A percentile compares a stretch with the other conserved stretches of the same genome.
Evolutionary conservation across 108 stramenopile genomes (phyloP).

Genomic region (Skeletonema marinoi): DNA sequence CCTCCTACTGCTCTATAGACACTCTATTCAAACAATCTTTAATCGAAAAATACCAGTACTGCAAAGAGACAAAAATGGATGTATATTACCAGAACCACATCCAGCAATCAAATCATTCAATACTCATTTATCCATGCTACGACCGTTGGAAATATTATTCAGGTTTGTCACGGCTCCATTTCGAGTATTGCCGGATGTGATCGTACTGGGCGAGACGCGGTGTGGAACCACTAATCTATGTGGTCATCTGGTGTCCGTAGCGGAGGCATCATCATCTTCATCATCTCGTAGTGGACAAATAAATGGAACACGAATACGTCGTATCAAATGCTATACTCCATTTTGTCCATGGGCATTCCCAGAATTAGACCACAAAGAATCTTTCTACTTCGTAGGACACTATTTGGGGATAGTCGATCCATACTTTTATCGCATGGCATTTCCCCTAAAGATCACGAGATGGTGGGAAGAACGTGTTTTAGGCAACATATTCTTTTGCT

Average conservation of each 20-base stretch:
- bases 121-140: slow-evolving; percentile 52
- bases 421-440: slow-evolving; percentile 61
- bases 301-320: neutral
- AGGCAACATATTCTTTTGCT: slow-evolving; percentile 59
- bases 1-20: slow-evolving; percentile 48
- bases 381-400: slow-evolving; percentile 74
- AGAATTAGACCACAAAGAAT: slow-evolving; percentile 65
- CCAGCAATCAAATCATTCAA: slow-evolving; percentile 50
- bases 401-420: slow-evolving; percentile 61
- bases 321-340: slow-evolving; percentile 56
- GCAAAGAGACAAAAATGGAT: slow-evolving; percentile 14
- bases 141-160: slow-evolving; percentile 59
- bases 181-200: slow-evolving; percentile 59
- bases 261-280: neutral
- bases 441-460: slow-evolving; percentile 58
- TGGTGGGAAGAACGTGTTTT: slow-evolving; percentile 51
- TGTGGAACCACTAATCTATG: slow-evolving; percentile 72
- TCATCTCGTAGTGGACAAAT: neutral
- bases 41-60: slow-evolving; percentile 52
- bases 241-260: slow-evolving; percentile 44
- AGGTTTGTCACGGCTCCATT: slow-evolving; percentile 52
- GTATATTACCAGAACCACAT: slow-evolving; percentile 9
- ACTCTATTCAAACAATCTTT: slow-evolving; percentile 62
- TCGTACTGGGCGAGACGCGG: slow-evolving; percentile 69
- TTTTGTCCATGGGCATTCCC: slow-evolving; percentile 73